Base-by-base conservation (phyloP, 2,329 filamentous ascomycete genomes). In the Nigrospora osmanthi region DNA sequence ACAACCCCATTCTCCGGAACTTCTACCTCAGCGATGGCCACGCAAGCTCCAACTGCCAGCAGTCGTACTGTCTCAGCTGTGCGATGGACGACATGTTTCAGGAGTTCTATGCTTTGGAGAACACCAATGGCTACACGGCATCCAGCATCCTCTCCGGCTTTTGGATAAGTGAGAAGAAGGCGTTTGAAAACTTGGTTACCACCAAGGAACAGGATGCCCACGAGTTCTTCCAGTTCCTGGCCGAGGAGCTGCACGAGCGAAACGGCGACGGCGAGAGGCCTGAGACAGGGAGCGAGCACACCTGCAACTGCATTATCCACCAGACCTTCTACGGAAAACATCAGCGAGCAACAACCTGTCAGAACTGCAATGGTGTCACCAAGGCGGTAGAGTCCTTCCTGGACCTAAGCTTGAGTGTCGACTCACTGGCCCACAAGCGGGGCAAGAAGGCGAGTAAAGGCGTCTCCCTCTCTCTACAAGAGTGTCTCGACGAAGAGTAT, bases 161-260 rank as follows among this genome's bases (percentile, higher is more conserved):
- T 59, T 95, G 90, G 89, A 87, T 90, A 54, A 88, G 85, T 5
- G 86, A 88, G 62, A 82, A 78, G 68, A 80, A 76, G 61, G 76
- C 78, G 0, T 84, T 83, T 49, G 78, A 87, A 65, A 82, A 85
- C 49, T 73, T 90, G 17, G 88, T 91, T 2, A 93, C 90, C 11
- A 95, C 94, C 56, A 88, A 90, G 57, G 91, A 97, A 65, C 91
- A 97, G 68, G 91, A 97, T 60, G 91, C 91, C 1, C 91, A 97
- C 60, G 91, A 97, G 62, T 97, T 95, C 67, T 94, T 96, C 64
- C 89, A 95, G 61, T 96, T 95, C 59, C 78, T 97, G 32, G 85
- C 94, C 33, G 91, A 96, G 67, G 87, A 93, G 56, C 75, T 98
- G 14, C 91, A 96, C 60, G 81, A 86, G 58, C 78, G 89, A 35